Evolutionary conservation across 2,329 filamentous ascomycete genomes (phyloP), one percentile per base, ranked within the genome.

Genomic region (Arthrobotrys pseudoclavata): DNA sequence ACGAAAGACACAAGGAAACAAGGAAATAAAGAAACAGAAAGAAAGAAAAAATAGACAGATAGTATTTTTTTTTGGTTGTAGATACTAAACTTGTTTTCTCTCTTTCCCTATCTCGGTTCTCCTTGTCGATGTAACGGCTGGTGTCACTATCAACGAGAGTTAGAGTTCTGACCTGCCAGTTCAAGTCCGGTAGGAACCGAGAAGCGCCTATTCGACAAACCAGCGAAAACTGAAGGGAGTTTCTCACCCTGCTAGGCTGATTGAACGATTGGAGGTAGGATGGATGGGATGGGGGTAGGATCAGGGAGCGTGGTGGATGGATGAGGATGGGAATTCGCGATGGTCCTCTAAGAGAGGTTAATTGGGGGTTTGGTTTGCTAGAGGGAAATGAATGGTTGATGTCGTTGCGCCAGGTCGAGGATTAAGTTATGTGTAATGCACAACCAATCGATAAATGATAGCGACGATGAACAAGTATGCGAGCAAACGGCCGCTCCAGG

Each of bases 101-200:
- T 31, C 26, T 42, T 66, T 61, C 31, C 50, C 13, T 45, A 37
- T 26, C 64, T 67, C 55, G 61, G 26, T 66, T 69, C 60, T 50
- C 61, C 63, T 67, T 67, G 55, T 68, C 57, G 60, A 52, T 64
- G 55, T 70, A 60, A 70, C 60, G 63, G 42, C 40, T 40, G 24
- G 60, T 47, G 66, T 70, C 72, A 76, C 66, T 55, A 29, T n/a
- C 52, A 69, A 61, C 71, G 48, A 57, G 42, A 67, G 66, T 62
- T 74, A 48, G 42, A 74, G 29, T 67, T 60, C 42, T 66, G 71
- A 53, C 37, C 72, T 69, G 37, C 72, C 72, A 61, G 29, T 76
- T 76, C 64, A 66, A 62, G 72, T 18, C 72, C 72, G 72, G 72
- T 34, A 76, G 42, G 57, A 76, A 76, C 72, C 72, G 72, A 76